A percentile compares a stretch with the other conserved stretches of the same genome.
Evolutionary conservation across 2,329 filamentous ascomycete genomes (phyloP).

Genomic region (Talaromyces atroroseus): DNA sequence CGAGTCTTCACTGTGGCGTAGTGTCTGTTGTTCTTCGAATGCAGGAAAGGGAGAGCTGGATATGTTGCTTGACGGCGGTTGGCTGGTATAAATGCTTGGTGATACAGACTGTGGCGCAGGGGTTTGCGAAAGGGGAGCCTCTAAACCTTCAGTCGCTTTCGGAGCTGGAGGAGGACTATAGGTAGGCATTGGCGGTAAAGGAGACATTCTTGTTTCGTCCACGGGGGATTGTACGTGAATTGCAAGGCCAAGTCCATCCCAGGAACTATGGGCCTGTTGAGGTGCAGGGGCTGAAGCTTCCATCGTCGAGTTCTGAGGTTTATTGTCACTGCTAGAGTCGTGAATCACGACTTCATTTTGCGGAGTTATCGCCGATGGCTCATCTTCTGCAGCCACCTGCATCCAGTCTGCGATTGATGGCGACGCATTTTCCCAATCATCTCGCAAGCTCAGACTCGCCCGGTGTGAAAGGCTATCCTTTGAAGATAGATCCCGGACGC

Average conservation of each 20-base stretch:
- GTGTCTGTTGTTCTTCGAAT: conserved; percentile 19
- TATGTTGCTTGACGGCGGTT: conserved; percentile 15
- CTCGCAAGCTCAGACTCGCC: conserved; percentile 40
- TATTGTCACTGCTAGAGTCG: conserved; percentile 17
- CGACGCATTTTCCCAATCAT: conserved; percentile 46
- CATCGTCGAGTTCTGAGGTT: conserved; percentile 24
- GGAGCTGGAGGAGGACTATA: conserved; percentile 42
- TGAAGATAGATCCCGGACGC: not conserved
- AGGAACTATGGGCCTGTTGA: conserved; percentile 23
- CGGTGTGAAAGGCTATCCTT: conserved; percentile 30
- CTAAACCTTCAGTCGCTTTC: conserved; percentile 13
- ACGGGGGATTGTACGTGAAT: conserved; percentile 35
- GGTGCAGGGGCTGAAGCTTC: conserved; percentile 15
- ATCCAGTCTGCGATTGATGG: conserved; percentile 48
- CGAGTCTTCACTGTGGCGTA: conserved; percentile 34
- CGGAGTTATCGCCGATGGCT: conserved; percentile 27
- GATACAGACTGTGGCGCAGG: conserved; percentile 10
- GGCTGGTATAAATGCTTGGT: conserved; percentile 16
- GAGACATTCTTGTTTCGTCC: conserved; percentile 20
- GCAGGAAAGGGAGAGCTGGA: conserved; percentile 19
- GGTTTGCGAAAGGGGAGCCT: conserved; percentile 4
- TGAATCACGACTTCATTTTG: conserved; percentile 13
- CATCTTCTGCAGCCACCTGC: conserved; percentile 39
- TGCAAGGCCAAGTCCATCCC: conserved; percentile 39
- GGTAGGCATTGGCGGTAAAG: conserved; percentile 36